These are phyloP conservation scores for Verticillium nonalfalfae DNA, from an alignment of 2,329 filamentous ascomycete species.

Conservation along the genomic window DNA sequence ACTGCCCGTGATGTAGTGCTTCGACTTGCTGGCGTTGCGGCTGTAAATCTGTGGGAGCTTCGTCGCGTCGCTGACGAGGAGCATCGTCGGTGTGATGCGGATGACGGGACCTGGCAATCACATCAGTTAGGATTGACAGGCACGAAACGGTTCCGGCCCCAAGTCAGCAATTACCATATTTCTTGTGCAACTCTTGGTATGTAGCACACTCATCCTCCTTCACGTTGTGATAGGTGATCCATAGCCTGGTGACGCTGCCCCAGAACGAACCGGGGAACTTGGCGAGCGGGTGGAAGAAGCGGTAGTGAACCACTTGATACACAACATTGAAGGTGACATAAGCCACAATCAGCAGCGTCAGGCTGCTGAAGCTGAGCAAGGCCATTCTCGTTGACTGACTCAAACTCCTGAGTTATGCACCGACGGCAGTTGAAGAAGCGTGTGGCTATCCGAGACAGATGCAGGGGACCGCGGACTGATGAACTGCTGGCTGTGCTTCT, in stretches of 20 bases:
- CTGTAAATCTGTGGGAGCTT: slow-evolving; percentile 51
- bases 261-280: slow-evolving; percentile 49
- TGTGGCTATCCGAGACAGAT: not conserved
- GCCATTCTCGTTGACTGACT: slow-evolving; percentile 19
- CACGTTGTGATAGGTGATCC: slow-evolving; percentile 45
- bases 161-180: slow-evolving; percentile 32
- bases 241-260: slow-evolving; percentile 45
- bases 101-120: slow-evolving; percentile 39
- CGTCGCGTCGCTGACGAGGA: slow-evolving; percentile 44
- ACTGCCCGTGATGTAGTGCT: slow-evolving; percentile 51
- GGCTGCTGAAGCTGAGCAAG: slow-evolving; percentile 24
- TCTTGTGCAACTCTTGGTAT: slow-evolving; percentile 33
- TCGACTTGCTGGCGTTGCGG: slow-evolving; percentile 48
- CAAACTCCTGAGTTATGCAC: not conserved
- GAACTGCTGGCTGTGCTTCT: not conserved
- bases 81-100: slow-evolving; percentile 44
- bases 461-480: not conserved
- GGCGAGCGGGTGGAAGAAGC: slow-evolving; percentile 45
- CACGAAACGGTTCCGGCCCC: not conserved
- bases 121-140: not conserved
- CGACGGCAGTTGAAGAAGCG: not conserved
- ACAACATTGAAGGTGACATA: slow-evolving; percentile 20
- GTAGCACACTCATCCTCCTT: slow-evolving; percentile 36
- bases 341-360: slow-evolving; percentile 25
- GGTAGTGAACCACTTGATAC: slow-evolving; percentile 42